Evolutionary conservation across 768 basidiomycete genomes (phyloP), one percentile per base, ranked within the genome.

Genomic region (Coprinellus aureogranulatus): DNA sequence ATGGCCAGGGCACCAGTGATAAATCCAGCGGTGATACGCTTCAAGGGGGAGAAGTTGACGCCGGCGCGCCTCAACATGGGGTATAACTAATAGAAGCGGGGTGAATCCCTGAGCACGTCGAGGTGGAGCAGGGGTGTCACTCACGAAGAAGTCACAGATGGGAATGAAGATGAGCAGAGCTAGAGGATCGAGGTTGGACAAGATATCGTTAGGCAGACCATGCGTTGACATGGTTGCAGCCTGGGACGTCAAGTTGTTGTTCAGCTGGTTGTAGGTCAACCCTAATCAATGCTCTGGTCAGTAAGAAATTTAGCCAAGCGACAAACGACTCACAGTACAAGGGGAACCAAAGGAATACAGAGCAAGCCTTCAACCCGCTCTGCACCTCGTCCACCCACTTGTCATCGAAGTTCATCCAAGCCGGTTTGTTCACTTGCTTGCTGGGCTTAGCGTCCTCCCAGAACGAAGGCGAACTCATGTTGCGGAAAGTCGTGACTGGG

Each of bases 321-420:
- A 14, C 6, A 34, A 44, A 10, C 9, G 41, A n/a, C 41, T 44
- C 41, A 44, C 41, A 89, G 68, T 85, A 90, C 34, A 90, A 73
- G 0, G 88, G 89, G 74, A 67, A 89, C 86, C 87, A 73, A 26
- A 58, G 60, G 77, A 89, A 74, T 8, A 81, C 79, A 65, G 71
- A 69, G 69, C 89, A 90, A 23, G 90, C 90, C 65, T 87, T 88
- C 67, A 90, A 66, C 1, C 88, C 89, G 53, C 89, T 81, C 53
- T 76, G 74, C 41, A 91, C 81, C 64, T 92, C 89, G 50, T 90
- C 88, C 12, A 92, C 88, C 87, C 88, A 91, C 52, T 76, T 66
- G 63, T 92, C 90, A 62, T 91, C 88, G 58, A 84, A 91, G 5
- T 71, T 84, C 87, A 91, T 90, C 89, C 88, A 91, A 4, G 30